Evolutionary conservation across 78 protist species (phyloP).

Genomic region (Pigoraptor vietnamica): DNA sequence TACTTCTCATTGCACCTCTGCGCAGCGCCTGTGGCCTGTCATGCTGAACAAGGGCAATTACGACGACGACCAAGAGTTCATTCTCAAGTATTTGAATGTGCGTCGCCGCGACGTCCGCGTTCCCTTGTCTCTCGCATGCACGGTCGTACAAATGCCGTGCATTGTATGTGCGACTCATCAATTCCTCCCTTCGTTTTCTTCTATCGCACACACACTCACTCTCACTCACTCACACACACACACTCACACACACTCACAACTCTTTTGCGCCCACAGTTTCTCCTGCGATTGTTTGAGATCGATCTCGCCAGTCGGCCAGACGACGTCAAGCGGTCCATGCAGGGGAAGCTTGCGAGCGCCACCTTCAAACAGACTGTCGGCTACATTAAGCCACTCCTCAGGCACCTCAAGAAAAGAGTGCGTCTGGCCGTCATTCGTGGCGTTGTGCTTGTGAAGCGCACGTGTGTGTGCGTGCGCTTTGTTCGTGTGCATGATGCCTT

Average conservation of each 20-base stretch:
- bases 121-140: not conserved
- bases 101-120: not conserved
- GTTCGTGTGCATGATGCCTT: not conserved
- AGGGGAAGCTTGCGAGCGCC: conserved; percentile 7
- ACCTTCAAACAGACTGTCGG: not conserved
- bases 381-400: conserved; percentile 6
- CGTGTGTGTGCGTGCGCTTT: not conserved
- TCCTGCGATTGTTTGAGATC: conserved; percentile 17
- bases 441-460: not conserved
- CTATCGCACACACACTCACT: too few species aligned
- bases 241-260: not conserved
- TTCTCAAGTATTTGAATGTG: not conserved
- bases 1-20: too few species aligned
- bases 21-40: not conserved
- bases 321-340: not conserved
- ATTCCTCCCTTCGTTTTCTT: too few species aligned
- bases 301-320: not conserved
- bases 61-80: not conserved
- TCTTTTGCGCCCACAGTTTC: not conserved
- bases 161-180: too few species aligned
- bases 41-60: not conserved
- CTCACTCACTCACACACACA: not conserved
- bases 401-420: not conserved
- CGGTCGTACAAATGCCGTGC: not conserved
- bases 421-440: not conserved